Base-by-base conservation (phyloP, 164 flowering plant genomes). In the Nelumbo lutea region DNA sequence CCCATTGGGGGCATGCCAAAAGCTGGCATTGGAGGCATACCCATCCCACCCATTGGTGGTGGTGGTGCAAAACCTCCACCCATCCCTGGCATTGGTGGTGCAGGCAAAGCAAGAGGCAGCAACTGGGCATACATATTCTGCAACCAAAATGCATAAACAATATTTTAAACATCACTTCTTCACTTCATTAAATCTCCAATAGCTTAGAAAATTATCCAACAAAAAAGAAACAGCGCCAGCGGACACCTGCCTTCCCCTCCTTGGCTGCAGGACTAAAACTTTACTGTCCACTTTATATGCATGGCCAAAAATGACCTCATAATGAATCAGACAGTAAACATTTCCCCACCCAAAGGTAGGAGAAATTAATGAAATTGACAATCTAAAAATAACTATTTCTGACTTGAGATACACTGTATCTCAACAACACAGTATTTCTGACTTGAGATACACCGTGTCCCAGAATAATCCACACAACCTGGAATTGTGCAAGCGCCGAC, bases 121-220 rank as follows among this genome's bases (percentile, higher is more conserved):
- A 96, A 75, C 73, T 93, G 99, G 11, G 99, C 99, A 75, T 96
- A 91, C 99, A 96, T 93, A 82, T 93, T 96, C 99, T 96, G 93
- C 83, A 83, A 52, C 42, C 15, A 61, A 56, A 74, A 67, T 45
- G 51, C 8, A n/a, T 42, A 65, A 15, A 6, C 43, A 27, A 27
- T 0, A 27, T 27, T 27, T 27, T 27, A 27, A 27, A 42, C 51
- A n/a, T 11, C 13, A 65, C 3, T 51, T 51, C 9, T 55, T 1
- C 40, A 51, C 11, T 58, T 45, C 6, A 14, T 38, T 47, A 9
- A 59, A 59, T 45, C 42, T 2, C 40, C 38, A 44, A 13, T 6
- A 39, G 5, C 9, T 9, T 42, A 60, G 10, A 9, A 14, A 53
- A 39, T n/a, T 27, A 27, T 27, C 27, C 27, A 41, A 45, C 2